These are phyloP conservation scores for Melaleuca quinquenervia DNA, from an alignment of 345 rosid genomes.

Conservation along the genomic window DNA sequence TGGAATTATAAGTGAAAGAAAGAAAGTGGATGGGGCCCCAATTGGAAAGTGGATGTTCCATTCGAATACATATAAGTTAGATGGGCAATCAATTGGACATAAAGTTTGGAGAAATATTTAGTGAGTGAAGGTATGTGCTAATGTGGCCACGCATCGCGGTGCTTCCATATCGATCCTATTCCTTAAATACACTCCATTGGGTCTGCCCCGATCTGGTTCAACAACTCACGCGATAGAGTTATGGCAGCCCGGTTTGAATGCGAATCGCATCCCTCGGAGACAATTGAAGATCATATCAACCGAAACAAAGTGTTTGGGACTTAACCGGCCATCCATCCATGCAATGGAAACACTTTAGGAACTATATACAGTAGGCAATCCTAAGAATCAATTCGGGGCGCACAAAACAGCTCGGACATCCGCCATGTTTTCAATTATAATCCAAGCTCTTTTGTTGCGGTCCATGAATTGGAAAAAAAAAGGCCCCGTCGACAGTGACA, in stretches of 20 bases:
- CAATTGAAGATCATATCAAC: background rate
- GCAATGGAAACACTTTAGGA: background rate
- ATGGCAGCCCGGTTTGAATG: background rate
- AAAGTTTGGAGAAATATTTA: background rate
- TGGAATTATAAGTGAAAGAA: no score
- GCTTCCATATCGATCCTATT: background rate
- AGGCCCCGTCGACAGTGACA: background rate
- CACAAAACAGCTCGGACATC: background rate
- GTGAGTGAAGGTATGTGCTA: background rate
- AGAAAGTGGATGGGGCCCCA: background rate
- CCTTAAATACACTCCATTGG: background rate
- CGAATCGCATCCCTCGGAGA: background rate
- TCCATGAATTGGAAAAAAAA: background rate
- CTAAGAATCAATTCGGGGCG: background rate
- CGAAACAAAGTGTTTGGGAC: background rate
- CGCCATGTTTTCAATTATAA: background rate
- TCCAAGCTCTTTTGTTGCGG: background rate
- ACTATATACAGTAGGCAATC: background rate
- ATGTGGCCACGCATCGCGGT: background rate
- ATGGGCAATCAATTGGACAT: background rate
- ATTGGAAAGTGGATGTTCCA: background rate
- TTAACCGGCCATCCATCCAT: background rate
- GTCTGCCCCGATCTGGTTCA: background rate
- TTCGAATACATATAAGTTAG: background rate
- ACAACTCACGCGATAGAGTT: background rate